These are phyloP conservation scores for Aspergillus steynii DNA, from an alignment of 495 filamentous ascomycete genomes.

Conservation along the genomic window DNA sequence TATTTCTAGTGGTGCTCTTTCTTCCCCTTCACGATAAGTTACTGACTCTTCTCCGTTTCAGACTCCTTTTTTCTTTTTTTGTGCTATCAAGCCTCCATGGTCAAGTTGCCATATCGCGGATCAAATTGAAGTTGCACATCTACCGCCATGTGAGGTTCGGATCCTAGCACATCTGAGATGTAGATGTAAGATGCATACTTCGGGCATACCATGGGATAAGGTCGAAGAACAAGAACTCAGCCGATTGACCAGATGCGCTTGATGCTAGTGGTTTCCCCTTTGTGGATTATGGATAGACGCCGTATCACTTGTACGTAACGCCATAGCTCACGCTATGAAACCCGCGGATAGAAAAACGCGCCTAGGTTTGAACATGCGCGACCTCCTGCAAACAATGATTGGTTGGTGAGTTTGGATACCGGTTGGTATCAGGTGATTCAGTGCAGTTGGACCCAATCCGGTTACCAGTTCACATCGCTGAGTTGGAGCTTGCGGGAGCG, in stretches of 20 bases:
- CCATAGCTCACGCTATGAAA: neutral
- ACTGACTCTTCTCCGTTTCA: too few relatives aligned
- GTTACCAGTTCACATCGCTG: slow-evolving; percentile 96
- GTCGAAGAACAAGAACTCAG: neutral
- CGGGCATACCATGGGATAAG: neutral
- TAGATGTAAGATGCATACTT: neutral
- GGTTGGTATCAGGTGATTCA: neutral
- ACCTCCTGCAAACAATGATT: slow-evolving; percentile 1
- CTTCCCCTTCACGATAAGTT: too few relatives aligned
- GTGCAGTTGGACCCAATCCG: neutral
- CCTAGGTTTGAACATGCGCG: neutral
- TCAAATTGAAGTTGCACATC: neutral
- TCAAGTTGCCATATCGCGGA: neutral
- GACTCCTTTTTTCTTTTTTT: too few relatives aligned
- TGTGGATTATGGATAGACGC: neutral
- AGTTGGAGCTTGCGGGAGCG: slow-evolving; percentile 89
- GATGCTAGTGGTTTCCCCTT: neutral
- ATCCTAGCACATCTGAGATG: neutral
- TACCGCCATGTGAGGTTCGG: neutral
- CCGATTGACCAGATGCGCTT: neutral
- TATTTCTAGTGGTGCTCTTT: too few relatives aligned
- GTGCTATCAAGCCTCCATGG: neutral
- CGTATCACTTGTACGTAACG: neutral
- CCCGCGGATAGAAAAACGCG: neutral
- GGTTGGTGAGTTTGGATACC: neutral